Evolutionary conservation across 108 stramenopile genomes (phyloP).

Genomic region (Fistulifera pelliculosa): DNA sequence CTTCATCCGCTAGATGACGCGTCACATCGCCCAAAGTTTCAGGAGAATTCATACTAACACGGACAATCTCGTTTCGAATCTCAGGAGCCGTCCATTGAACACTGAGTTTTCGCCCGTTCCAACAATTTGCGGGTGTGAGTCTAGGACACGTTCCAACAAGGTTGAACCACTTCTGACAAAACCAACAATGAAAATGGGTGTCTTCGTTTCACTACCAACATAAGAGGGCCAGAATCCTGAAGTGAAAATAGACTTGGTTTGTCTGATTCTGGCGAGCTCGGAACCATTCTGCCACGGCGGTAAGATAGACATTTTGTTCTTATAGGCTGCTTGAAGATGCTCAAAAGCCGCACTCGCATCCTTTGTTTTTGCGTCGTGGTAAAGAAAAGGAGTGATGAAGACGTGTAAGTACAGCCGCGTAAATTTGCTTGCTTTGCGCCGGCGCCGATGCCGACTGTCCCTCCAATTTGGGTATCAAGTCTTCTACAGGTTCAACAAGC

Average conservation of each 20-base stretch:
- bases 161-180: conserved; percentile 83
- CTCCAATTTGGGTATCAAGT: conserved; percentile 32
- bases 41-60: conserved; percentile 19
- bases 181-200: conserved; percentile 83
- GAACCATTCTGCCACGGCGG: conserved; percentile 39
- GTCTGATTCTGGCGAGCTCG: conserved; percentile 41
- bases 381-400: conserved; percentile 65
- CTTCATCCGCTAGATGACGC: conserved; percentile 44
- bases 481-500: conserved; percentile 23
- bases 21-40: conserved; percentile 28
- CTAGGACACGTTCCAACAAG: conserved; percentile 74
- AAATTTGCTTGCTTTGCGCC: conserved; percentile 4
- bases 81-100: conserved; percentile 46
- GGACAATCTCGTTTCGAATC: conserved; percentile 10
- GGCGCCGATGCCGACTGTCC: conserved; percentile 8
- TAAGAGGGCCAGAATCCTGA: conserved; percentile 53
- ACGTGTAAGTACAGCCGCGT: conserved; percentile 29
- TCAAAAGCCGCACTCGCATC: conserved; percentile 54
- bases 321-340: conserved; percentile 41
- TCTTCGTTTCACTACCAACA: conserved; percentile 43
- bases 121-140: conserved; percentile 73
- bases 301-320: conserved; percentile 56
- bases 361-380: conserved; percentile 73
- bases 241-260: conserved; percentile 55
- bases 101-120: conserved; percentile 87